A percentile compares a stretch with the other conserved stretches of the same genome.
Conservation (phyloP, 331 rosid species). For the Arachis monticola region DNA sequence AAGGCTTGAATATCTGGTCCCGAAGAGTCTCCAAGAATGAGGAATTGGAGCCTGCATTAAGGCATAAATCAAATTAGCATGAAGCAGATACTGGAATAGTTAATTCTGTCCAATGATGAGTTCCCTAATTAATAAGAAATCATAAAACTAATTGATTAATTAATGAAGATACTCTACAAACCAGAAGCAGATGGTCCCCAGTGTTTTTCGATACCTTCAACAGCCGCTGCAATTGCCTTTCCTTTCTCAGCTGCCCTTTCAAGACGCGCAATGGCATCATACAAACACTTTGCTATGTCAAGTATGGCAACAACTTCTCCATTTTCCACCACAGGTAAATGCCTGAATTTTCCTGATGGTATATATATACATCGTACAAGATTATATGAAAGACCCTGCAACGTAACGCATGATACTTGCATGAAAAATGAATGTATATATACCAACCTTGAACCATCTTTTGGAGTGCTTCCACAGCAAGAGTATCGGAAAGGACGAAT, state of each 20-base stretch:
- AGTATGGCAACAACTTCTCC: constrained; percentile 98
- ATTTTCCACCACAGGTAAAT: constrained; percentile 97
- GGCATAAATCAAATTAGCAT: constrained; percentile 28
- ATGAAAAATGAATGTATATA: neutral
- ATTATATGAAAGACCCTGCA: constrained; percentile 19
- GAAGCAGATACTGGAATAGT: neutral
- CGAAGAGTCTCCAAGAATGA: constrained; percentile 85
- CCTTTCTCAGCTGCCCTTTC: constrained; percentile 99
- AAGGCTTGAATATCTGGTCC: constrained; percentile 93
- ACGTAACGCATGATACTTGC: neutral
- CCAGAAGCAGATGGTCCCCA: constrained; percentile 85
- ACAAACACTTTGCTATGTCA: constrained; percentile 96
- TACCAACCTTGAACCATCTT: constrained; percentile 98
- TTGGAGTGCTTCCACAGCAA: constrained; percentile 99
- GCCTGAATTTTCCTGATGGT: constrained; percentile 86
- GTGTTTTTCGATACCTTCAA: constrained; percentile 97
- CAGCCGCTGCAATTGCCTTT: constrained; percentile 98
- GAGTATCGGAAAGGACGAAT: constrained; percentile 92
- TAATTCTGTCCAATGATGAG: constrained; percentile 12
- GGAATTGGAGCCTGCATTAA: constrained; percentile 73
- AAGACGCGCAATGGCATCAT: constrained; percentile 98
- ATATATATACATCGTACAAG: constrained; percentile 34
- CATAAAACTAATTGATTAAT: neutral
- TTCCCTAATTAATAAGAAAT: constrained; percentile 1
- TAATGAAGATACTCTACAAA: constrained; percentile 48